These are phyloP conservation scores for Acmispon strigosus DNA, from an alignment of 306 rosid genomes.

Conservation along the genomic window DNA sequence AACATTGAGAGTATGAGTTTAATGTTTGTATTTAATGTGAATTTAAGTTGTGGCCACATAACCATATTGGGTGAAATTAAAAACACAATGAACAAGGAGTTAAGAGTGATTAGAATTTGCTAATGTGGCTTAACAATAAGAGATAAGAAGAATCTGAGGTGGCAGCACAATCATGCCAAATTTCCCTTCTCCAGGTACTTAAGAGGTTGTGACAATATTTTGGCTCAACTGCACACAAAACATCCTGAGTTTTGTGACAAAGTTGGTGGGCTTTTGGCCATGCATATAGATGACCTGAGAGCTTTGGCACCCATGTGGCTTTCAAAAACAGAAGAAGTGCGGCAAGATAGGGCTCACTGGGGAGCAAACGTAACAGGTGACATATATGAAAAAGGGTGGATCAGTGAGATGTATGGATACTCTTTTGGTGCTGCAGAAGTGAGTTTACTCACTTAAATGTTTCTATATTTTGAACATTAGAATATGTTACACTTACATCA, in stretches of 20 bases:
- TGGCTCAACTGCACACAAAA: slow-evolving; percentile 75
- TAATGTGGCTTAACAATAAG: too few relatives aligned
- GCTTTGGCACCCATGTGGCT: slow-evolving; percentile 90
- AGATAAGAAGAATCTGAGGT: too few relatives aligned
- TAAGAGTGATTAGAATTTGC: too few relatives aligned
- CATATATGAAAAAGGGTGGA: slow-evolving; percentile 81
- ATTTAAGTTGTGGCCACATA: too few relatives aligned
- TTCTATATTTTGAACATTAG: not conserved
- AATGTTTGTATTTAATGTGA: too few relatives aligned
- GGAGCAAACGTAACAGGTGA: slow-evolving; percentile 82
- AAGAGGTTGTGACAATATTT: slow-evolving; percentile 76
- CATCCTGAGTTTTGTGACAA: slow-evolving; percentile 80
- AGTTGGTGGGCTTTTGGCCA: slow-evolving; percentile 87
- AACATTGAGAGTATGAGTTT: too few relatives aligned
- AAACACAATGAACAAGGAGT: too few relatives aligned
- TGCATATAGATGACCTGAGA: slow-evolving; percentile 91
- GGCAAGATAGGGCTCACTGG: slow-evolving; percentile 87
- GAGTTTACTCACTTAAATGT: slow-evolving; percentile 19
- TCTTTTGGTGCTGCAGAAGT: slow-evolving; percentile 97
- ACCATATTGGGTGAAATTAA: too few relatives aligned
- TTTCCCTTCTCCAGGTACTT: slow-evolving; percentile 47
- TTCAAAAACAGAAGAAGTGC: slow-evolving; percentile 88
- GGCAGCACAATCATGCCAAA: not conserved
- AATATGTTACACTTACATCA: not conserved
- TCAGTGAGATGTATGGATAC: slow-evolving; percentile 97